phyloP scores from a whole-genome alignment of 352 stramenopile species.

The Phytophthora constricta region DNA sequence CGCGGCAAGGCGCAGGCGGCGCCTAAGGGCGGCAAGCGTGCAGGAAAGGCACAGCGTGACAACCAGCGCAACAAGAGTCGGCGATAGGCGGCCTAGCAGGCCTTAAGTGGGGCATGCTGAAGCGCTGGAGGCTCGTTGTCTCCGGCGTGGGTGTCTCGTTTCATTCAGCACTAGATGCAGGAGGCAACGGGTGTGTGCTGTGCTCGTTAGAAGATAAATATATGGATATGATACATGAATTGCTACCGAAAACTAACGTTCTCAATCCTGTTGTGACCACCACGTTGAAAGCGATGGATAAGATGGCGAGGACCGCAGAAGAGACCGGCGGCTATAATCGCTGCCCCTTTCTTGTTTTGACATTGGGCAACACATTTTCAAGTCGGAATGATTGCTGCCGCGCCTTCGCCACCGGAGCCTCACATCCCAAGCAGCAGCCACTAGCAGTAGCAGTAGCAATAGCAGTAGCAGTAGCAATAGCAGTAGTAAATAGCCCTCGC shows the following conservation, averaged over 20 bases:
- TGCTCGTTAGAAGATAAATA: slow-evolving; percentile 7
- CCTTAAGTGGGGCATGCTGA: slow-evolving; percentile 4
- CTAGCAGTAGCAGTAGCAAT: neutral
- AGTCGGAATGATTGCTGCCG: neutral
- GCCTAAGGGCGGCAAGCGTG: slow-evolving; percentile 59
- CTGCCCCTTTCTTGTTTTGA: neutral
- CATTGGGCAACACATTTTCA: neutral
- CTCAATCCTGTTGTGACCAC: too few relatives aligned
- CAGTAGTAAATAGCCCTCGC: too few relatives aligned
- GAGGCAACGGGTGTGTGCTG: neutral
- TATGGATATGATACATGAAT: slow-evolving; percentile 4
- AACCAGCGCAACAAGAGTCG: slow-evolving; percentile 60
- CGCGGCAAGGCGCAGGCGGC: slow-evolving; percentile 50
- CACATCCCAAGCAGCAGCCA: neutral
- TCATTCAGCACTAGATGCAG: neutral
- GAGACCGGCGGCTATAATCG: too few relatives aligned
- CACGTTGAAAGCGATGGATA: too few relatives aligned
- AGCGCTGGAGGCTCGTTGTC: neutral
- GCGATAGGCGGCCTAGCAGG: slow-evolving; percentile 38
- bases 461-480: neutral
- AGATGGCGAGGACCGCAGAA: too few relatives aligned
- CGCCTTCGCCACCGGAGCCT: neutral
- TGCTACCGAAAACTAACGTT: too few relatives aligned
- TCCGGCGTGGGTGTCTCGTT: neutral
- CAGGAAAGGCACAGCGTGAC: slow-evolving; percentile 59